A percentile compares a stretch with the other conserved stretches of the same genome.
phyloP scores from a whole-genome alignment of 1,139 yeast genomes.

The Magnusiomyces fungicola region DNA sequence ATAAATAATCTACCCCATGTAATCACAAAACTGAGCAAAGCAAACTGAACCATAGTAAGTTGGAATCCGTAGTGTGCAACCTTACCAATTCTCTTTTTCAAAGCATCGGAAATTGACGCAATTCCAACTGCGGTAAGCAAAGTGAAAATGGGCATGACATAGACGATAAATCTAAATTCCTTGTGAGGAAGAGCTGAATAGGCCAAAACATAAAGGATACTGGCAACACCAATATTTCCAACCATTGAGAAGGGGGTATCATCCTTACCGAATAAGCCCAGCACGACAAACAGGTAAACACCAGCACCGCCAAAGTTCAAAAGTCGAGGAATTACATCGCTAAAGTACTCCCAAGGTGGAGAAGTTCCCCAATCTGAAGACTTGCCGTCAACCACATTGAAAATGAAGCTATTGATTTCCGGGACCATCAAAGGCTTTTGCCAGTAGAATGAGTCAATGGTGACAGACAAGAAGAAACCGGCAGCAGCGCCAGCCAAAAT shows the following conservation, averaged over 20 bases:
- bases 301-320: conserved; percentile 49
- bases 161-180: conserved; percentile 87
- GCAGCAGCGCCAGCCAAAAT: conserved; percentile 47
- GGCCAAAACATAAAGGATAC: conserved; percentile 46
- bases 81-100: conserved; percentile 1
- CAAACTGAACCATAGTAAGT: conserved; percentile 27
- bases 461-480: conserved; percentile 46
- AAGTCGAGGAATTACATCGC: conserved; percentile 47
- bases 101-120: conserved; percentile 24
- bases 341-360: conserved; percentile 63
- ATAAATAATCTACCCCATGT: conserved; percentile 51
- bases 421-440: conserved; percentile 46
- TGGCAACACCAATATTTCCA: conserved; percentile 37
- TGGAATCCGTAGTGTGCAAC: conserved; percentile 11
- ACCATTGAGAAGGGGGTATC: not conserved
- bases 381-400: conserved; percentile 67
- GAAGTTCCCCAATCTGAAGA: conserved; percentile 79
- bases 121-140: conserved; percentile 61
- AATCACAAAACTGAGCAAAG: conserved; percentile 34
- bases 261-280: conserved; percentile 29
- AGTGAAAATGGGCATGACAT: conserved; percentile 63
- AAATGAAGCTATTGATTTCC: conserved; percentile 63
- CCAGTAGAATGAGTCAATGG: conserved; percentile 79
- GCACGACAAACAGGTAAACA: conserved; percentile 40
- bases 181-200: conserved; percentile 87